Evolutionary conservation across 768 basidiomycete species (phyloP).

Genomic region (Boletellus sp.): DNA sequence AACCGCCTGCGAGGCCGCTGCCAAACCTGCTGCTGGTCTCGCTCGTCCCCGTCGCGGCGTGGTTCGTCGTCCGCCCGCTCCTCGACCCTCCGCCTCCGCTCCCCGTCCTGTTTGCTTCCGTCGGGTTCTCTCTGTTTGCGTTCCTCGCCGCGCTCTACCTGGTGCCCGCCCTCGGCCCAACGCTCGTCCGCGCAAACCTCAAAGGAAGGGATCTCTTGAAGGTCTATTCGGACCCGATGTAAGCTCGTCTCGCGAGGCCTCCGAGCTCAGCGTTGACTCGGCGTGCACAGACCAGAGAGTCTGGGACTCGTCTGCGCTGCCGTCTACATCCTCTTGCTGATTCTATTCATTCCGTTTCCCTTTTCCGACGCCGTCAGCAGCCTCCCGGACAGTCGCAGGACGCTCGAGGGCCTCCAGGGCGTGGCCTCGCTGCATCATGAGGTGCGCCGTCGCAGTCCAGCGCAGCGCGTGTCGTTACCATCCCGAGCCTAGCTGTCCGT

Average conservation of each 20-base stretch:
- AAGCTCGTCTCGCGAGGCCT: conserved; percentile 21
- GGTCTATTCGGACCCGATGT: conserved; percentile 70
- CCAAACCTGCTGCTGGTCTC: conserved; percentile 50
- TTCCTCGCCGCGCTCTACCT: conserved; percentile 72
- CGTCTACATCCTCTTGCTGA: conserved; percentile 81
- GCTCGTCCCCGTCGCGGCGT: conserved; percentile 63
- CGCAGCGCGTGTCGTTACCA: neutral
- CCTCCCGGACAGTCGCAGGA: conserved; percentile 39
- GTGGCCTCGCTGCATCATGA: conserved; percentile 71
- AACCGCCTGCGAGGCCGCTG: conserved; percentile 44
- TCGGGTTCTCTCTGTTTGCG: conserved; percentile 83
- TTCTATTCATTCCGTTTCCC: conserved; percentile 93
- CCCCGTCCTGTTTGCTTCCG: conserved; percentile 69
- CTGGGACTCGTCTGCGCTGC: conserved; percentile 88
- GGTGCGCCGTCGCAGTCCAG: conserved; percentile 38
- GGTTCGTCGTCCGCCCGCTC: conserved; percentile 72
- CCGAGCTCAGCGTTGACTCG: neutral
- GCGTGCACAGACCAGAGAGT: conserved; percentile 77
- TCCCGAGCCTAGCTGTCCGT: conserved; percentile 62
- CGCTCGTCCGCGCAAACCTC: conserved; percentile 77
- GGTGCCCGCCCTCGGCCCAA: conserved; percentile 78
- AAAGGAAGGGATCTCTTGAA: conserved; percentile 89
- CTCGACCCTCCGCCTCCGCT: conserved; percentile 65
- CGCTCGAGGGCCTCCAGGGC: conserved; percentile 42
- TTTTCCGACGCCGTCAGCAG: conserved; percentile 71